Percentiles rank a stretch among this genome's conserved stretches.
Evolutionary conservation across 257 asterid genomes (phyloP).

Genomic region (Ophiorrhiza pumila): DNA sequence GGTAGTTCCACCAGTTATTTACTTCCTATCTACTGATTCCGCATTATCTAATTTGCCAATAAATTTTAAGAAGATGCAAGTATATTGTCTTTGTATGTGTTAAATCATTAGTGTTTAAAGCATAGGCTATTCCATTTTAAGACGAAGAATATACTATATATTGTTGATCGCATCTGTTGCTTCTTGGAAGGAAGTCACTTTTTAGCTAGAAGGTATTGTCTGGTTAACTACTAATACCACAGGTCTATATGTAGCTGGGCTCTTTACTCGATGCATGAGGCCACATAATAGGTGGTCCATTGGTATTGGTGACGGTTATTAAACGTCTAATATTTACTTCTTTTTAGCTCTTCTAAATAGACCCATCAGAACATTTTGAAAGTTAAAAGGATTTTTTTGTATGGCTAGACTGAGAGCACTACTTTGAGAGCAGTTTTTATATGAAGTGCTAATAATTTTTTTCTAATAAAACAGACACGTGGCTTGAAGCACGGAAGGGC

Average conservation of each 20-base stretch:
- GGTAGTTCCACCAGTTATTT: constrained; percentile 37
- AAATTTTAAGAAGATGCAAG: background rate
- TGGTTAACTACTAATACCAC: too few relatives aligned
- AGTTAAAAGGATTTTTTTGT: background rate
- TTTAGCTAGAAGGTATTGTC: too few relatives aligned
- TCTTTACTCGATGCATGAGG: too few relatives aligned
- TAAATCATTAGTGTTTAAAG: background rate
- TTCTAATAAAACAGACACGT: constrained; percentile 51
- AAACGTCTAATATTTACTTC: too few relatives aligned
- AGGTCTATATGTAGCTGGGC: too few relatives aligned
- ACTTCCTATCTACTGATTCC: background rate
- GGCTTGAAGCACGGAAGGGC: constrained; percentile 99
- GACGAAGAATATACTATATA: background rate
- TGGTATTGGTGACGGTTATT: too few relatives aligned
- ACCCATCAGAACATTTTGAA: background rate
- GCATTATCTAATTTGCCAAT: background rate
- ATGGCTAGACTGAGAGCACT: background rate
- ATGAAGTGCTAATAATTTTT: background rate
- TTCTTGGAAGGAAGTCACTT: constrained; percentile 7
- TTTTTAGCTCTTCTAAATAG: background rate
- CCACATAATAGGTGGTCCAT: too few relatives aligned
- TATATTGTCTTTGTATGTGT: background rate
- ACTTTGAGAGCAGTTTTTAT: background rate
- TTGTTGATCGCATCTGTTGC: background rate
- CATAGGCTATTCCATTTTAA: background rate